phyloP scores from a whole-genome alignment of 345 rosid species.

The Arabis hirsuta region DNA sequence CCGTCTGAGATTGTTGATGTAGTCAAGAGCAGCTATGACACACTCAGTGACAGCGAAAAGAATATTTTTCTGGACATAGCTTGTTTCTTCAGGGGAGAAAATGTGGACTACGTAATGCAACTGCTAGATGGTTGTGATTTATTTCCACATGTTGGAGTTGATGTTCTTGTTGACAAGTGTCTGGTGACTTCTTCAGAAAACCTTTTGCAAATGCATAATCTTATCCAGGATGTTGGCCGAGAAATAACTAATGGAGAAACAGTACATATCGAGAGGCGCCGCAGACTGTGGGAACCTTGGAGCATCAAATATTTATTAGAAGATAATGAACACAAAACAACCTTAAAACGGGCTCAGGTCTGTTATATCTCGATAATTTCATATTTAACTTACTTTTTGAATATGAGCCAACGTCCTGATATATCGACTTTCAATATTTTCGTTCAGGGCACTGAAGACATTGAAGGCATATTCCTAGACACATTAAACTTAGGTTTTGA shows the following conservation, averaged over 20 bases:
- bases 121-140: slow-evolving; percentile 37
- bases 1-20: not conserved
- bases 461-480: slow-evolving; percentile 34
- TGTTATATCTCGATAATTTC: not conserved
- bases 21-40: slow-evolving; percentile 26
- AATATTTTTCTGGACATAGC: slow-evolving; percentile 35
- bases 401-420: not conserved
- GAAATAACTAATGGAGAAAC: slow-evolving; percentile 29
- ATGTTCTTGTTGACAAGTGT: slow-evolving; percentile 42
- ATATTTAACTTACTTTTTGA: not conserved
- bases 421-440: not conserved
- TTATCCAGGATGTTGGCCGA: slow-evolving; percentile 38
- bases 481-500: not conserved
- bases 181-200: slow-evolving; percentile 21
- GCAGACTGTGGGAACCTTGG: slow-evolving; percentile 31
- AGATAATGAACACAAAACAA: not conserved
- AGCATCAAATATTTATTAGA: slow-evolving; percentile 30
- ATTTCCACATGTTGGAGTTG: slow-evolving; percentile 26
- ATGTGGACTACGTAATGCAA: slow-evolving; percentile 16
- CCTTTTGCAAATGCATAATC: slow-evolving; percentile 25
- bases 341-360: not conserved
- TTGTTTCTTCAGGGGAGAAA: slow-evolving; percentile 32
- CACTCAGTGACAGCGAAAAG: slow-evolving; percentile 17
- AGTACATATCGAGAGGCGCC: not conserved
- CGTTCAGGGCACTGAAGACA: slow-evolving; percentile 35